Evolutionary conservation across 164 flowering plant genomes (phyloP), one percentile per base, ranked within the genome.

Genomic region (Nymphaea thermarum): DNA sequence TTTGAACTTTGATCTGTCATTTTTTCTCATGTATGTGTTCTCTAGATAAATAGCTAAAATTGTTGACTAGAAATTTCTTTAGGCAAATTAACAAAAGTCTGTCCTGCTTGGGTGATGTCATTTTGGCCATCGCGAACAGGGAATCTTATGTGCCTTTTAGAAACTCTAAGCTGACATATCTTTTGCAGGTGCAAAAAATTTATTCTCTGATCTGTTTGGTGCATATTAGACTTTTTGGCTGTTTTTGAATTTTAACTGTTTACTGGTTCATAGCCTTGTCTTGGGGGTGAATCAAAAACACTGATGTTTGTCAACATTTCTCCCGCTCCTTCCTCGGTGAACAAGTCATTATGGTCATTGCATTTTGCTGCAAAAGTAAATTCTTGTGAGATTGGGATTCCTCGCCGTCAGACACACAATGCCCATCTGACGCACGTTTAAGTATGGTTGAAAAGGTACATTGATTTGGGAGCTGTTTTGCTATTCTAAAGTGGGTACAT

Each of bases 241-340:
- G 36, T 25, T 25, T 25, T 1, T 25, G 36, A 25, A 25, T 25
- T 25, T 0, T 62, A 41, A 17, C 7, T 62, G 42, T 17, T 17
- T 17, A 4, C 15, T 0, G 11, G 42, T 70, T 2, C 70, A 45
- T 83, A 94, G 99, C 98, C 99, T 70, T 94, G 98, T 75, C 79
- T 94, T 14, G 99, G 99, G 36, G 99, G 98, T 4, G 92, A 90
- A 74, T 94, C 99, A 2, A 94, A 94, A 85, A 91, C 97, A 0
- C 68, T 94, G 76, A 94, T 94, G 99, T 83, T 94, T 76, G 96
- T 90, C 15, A 94, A 94, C 61, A 71, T 94, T 64, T 87, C 98
- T 14, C 98, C 98, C 0, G 93, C 84, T 15, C 84, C 88, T n/a
- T 75, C 92, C n/a, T 94, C 99, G 2, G 72, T 77, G 10, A 82